A percentile compares a stretch with the other conserved stretches of the same genome.
Evolutionary conservation across 192 early-diverging fungal genomes (phyloP).

Genomic region (Linnemannia hyalina): DNA sequence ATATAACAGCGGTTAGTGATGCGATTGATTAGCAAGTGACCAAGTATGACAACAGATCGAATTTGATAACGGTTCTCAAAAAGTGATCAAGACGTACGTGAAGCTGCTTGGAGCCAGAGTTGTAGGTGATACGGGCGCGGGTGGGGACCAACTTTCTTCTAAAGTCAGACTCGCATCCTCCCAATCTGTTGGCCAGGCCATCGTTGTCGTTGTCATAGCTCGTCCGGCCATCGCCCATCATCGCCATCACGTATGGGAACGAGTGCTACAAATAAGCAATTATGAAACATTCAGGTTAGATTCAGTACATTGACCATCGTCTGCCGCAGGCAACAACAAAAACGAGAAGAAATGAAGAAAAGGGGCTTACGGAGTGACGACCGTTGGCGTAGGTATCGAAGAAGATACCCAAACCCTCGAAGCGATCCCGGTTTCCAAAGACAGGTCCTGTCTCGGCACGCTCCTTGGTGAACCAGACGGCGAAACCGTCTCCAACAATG

Average conservation of each 20-base stretch:
- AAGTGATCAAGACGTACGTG: slow-evolving; percentile 2
- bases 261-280: slow-evolving; percentile 56
- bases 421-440: slow-evolving; percentile 88
- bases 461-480: slow-evolving; percentile 93
- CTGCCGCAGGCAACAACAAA: neutral
- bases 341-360: neutral
- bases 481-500: slow-evolving; percentile 95
- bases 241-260: slow-evolving; percentile 93
- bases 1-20: neutral
- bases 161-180: slow-evolving; percentile 84
- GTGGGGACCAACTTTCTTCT: slow-evolving; percentile 75
- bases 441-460: slow-evolving; percentile 78
- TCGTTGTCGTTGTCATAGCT: slow-evolving; percentile 89
- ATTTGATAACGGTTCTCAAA: neutral
- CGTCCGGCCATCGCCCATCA: slow-evolving; percentile 93
- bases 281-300: slow-evolving; percentile 45
- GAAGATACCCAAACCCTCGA: slow-evolving; percentile 92
- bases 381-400: slow-evolving; percentile 96
- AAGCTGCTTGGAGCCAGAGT: slow-evolving; percentile 58
- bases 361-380: slow-evolving; percentile 58
- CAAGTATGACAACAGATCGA: neutral
- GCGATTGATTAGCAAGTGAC: neutral
- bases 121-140: slow-evolving; percentile 80
- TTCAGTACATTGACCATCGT: slow-evolving; percentile 72
- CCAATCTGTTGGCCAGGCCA: slow-evolving; percentile 76